Base-by-base conservation (phyloP, 2,329 filamentous ascomycete species). In the Fusarium dlaminii region DNA sequence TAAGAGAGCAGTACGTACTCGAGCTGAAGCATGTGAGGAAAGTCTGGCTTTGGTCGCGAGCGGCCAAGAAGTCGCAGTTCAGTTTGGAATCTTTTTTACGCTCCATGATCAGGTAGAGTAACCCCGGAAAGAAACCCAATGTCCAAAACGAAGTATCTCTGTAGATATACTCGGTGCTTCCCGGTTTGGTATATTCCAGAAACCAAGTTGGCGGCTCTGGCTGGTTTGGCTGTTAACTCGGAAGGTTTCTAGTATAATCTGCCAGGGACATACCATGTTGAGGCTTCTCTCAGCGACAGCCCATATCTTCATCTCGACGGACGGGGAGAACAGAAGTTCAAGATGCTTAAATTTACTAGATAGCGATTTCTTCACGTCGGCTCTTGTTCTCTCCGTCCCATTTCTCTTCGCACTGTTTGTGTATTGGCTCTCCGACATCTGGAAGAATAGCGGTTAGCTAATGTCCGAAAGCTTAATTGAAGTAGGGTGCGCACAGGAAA, bases 171-270 rank as follows among this genome's bases (percentile, higher is more conserved):
- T 52, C 49, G 2, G 49, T 52, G 13, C 49, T 36, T 52, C 30
- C 49, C 15, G 49, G 49, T 3, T 52, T 52, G 9, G 49, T 52
- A 6, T 52, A 52, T 1, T 52, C 49, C 9, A 32, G 49, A 36
- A 52, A 52, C 49, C 32, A 52, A 36, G n/a, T 52, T 0, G 32
- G 49, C 17, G 32, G 49, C 32, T 52, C 49, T 15, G 49, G 49
- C 49, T 52, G n/a, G 49, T 36, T 13, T 11, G 6, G 14, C 5
- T 20, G 32, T 49, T 32, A 46, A 14, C 8, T 46, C 18, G 24
- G 5, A 6, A 1, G 18, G 2, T 13, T 1, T 29, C 0, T 7
- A 46, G 11, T 22, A 8, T 40, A 13, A 13, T n/a, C n/a, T 45
- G 17, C 17, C 15, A 24, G 2, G 1, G 17, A 20, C 49, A 27